These are phyloP conservation scores for Adansonia madagascariensis DNA, from an alignment of 441 rosid species.

Conservation along the genomic window DNA sequence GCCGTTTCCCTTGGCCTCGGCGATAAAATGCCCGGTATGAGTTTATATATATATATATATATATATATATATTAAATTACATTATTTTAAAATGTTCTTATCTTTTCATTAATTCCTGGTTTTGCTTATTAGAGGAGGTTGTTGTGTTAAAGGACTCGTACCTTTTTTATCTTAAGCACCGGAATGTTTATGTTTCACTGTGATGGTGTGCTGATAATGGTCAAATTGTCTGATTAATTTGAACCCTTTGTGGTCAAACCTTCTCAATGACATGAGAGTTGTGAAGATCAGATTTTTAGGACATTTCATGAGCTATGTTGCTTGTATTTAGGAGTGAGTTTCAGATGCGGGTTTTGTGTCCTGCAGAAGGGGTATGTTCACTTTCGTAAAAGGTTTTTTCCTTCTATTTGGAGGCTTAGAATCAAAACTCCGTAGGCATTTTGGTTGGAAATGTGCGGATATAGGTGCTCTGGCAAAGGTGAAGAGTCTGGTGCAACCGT, in stretches of 20 bases:
- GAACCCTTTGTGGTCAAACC: neutral
- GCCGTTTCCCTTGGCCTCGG: slow-evolving; percentile 92
- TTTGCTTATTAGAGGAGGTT: too few relatives aligned
- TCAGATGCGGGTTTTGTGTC: neutral
- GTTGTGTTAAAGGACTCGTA: too few relatives aligned
- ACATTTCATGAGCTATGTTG: neutral
- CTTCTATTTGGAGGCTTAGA: neutral
- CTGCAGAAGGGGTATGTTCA: neutral
- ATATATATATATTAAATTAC: neutral
- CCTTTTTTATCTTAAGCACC: too few relatives aligned
- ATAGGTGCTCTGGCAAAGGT: neutral
- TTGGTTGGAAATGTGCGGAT: neutral
- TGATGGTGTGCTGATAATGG: neutral
- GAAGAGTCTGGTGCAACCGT: neutral
- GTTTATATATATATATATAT: too few relatives aligned
- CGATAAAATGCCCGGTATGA: slow-evolving; percentile 89
- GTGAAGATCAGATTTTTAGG: neutral
- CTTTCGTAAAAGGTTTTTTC: neutral
- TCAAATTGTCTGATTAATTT: neutral
- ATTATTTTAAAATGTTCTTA: neutral
- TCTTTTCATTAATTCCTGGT: neutral
- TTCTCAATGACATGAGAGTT: neutral
- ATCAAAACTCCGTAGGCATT: too few relatives aligned
- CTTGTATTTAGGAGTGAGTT: neutral
- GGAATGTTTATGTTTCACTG: neutral